Base-by-base conservation (phyloP, 129 eudicot species). In the Chrysanthemum makinoi region DNA sequence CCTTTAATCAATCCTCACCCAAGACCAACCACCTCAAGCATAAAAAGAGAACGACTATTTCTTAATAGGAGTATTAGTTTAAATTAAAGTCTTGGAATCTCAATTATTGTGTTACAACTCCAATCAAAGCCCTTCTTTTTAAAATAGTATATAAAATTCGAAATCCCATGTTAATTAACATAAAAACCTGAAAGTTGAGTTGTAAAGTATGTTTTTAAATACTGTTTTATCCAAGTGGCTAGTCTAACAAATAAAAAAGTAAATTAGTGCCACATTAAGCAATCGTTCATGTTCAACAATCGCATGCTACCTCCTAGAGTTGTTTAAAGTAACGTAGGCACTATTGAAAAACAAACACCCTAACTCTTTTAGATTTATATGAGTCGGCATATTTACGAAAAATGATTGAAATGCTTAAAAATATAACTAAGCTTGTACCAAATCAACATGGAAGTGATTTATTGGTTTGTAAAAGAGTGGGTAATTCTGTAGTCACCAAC, bases 71-170 rank as follows among this genome's bases (percentile, higher is more conserved):
- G 46, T 56, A 54, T 54, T 51, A 52, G 13, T 15, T 68, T 52
- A 68, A 68, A 69, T 52, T 69, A 28, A 69, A 69, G 73, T 18
- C 2, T 53, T 48, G 61, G 48, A 55, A 55, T 69, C 73, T 69
- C 74, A 54, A 54, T 69, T 69, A 69, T 69, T 69, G 64, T 69
- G 64, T 39, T 53, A 69, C 74, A 69, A 69, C 64, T 65, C 69
- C 69, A 65, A 65, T 69, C 74, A 69, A 15, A 35, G 35, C 16
- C 49, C 59, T 52, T 53, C 70, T 65, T 65, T 65, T 7, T 65
- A 65, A 13, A 39, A 39, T 39, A 65, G 18, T 43, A 19, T 65
- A 43, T 43, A 17, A 65, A 17, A 44, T 44, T 44, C 12, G 39
- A 69, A 69, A 26, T 43, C 69, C 24, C 69, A 16, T 65, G 52